Evolutionary conservation across 106 monocot genomes (phyloP), one percentile per base, ranked within the genome.

Genomic region (Acorus calamus): DNA sequence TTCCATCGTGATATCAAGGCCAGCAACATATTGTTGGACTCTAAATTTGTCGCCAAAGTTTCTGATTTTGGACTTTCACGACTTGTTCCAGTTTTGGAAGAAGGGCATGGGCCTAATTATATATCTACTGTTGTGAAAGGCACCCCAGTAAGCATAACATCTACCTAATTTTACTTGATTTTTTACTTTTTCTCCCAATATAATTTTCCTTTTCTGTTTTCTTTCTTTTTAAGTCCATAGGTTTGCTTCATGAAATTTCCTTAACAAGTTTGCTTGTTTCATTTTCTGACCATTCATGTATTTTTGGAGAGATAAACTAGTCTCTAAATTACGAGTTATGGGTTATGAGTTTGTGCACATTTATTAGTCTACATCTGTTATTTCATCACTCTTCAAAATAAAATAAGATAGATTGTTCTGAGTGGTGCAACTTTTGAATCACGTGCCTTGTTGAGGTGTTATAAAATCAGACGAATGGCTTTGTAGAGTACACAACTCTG

Each of bases 1-100:
- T 88, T 85, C 58, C 96, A 96, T 48, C 75, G 96, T 47, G 96
- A 96, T 74, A 83, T 96, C 61, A 96, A 96, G 77, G 84, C 96
- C 57, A 91, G 67, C 70, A 98, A 98, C 67, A 98, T 98, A 63
- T 75, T 98, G 71, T 62, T 98, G 55, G 96, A 98, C 60, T 80
- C 87, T 51, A 90, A 72, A 59, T 83, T 83, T 76, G 62, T 74
- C 49, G 96, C 87, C 50, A 98, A 98, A 61, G 96, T 98, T 70
- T 84, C 91, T 71, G 96, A 98, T 81, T 98, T 98, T 87, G 96
- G 96, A 71, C 80, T 98, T 46, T 98, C 96, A 46, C 82, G 96
- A 7, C 85, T 88, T 69, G 96, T 91, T 49, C 90, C 90, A 49
- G 50, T 82, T n/a, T 85, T 84, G 14, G 76, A 83, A 47, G 84